phyloP scores from a whole-genome alignment of 495 filamentous ascomycete species.

The Cercophora samala region DNA sequence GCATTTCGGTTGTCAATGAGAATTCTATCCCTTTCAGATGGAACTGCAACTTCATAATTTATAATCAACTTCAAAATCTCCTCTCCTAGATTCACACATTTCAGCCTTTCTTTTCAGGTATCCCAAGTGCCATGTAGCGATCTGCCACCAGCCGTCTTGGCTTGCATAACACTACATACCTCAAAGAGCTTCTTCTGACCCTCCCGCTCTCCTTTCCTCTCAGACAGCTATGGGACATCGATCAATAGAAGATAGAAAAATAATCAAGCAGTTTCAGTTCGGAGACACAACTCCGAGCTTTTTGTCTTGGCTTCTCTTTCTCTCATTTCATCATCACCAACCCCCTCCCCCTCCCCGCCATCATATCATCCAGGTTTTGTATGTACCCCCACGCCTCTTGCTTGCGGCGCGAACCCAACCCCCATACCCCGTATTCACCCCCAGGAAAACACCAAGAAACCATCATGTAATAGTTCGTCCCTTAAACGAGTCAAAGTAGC shows the following conservation, averaged over 20 bases:
- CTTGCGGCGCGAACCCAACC: neutral
- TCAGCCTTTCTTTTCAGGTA: neutral
- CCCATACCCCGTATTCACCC: neutral
- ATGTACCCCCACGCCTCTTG: neutral
- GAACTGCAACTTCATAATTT: neutral
- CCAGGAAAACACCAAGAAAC: neutral
- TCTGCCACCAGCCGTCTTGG: constrained; percentile 21
- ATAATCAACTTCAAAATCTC: neutral
- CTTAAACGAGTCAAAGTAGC: neutral
- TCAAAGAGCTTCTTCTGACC: constrained; percentile 1
- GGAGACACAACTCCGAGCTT: constrained; percentile 1
- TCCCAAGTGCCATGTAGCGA: constrained; percentile 9
- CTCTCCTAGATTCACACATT: neutral
- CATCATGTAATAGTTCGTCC: neutral
- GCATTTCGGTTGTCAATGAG: neutral
- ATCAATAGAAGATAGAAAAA: neutral
- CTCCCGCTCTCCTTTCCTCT: neutral
- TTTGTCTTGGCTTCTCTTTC: neutral
- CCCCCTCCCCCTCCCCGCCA: neutral
- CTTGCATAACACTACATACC: constrained; percentile 14
- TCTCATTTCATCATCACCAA: neutral
- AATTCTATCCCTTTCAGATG: neutral
- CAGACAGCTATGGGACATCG: neutral
- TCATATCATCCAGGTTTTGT: neutral
- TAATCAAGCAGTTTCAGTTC: too few relatives aligned